Conservation (phyloP, 75 land plant genomes). For the Pseudotsuga menziesii region DNA sequence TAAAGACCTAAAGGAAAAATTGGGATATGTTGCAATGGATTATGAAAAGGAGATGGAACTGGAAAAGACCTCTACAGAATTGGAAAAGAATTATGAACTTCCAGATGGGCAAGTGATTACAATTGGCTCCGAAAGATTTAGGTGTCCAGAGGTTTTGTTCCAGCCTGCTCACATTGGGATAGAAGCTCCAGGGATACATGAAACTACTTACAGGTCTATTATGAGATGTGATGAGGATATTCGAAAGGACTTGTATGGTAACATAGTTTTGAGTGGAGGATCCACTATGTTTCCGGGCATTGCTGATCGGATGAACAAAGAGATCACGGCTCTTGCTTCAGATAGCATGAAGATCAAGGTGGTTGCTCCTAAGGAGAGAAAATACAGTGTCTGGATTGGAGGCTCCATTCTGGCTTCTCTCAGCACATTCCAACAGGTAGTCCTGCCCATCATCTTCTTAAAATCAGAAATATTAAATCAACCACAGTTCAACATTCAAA, state of each 20-base stretch:
- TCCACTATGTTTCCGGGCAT: constrained; percentile 56
- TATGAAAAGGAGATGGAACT: constrained; percentile 51
- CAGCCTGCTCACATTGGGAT: constrained; percentile 48
- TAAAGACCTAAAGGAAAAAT: constrained; percentile 47
- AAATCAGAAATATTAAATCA: too few relatives aligned
- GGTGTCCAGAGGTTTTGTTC: constrained; percentile 58
- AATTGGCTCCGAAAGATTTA: constrained; percentile 54
- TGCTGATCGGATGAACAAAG: constrained; percentile 54
- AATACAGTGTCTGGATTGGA: constrained; percentile 70
- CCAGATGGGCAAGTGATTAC: constrained; percentile 56
- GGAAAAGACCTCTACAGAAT: constrained; percentile 22
- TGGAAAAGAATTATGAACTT: constrained; percentile 49
- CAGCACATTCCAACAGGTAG: constrained; percentile 68
- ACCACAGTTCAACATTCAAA: too few relatives aligned
- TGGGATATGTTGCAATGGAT: constrained; percentile 45
- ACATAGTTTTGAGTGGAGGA: constrained; percentile 51
- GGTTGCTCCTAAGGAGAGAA: constrained; percentile 54
- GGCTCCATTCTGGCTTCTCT: constrained; percentile 60
- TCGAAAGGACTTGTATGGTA: constrained; percentile 47
- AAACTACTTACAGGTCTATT: constrained; percentile 46
- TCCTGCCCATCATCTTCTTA: too few relatives aligned
- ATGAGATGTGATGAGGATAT: constrained; percentile 66
- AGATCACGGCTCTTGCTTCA: constrained; percentile 48
- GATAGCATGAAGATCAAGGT: constrained; percentile 49
- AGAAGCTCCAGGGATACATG: constrained; percentile 50